Evolutionary conservation across 192 early-diverging fungal genomes (phyloP).

Genomic region (Coemansia umbellata): DNA sequence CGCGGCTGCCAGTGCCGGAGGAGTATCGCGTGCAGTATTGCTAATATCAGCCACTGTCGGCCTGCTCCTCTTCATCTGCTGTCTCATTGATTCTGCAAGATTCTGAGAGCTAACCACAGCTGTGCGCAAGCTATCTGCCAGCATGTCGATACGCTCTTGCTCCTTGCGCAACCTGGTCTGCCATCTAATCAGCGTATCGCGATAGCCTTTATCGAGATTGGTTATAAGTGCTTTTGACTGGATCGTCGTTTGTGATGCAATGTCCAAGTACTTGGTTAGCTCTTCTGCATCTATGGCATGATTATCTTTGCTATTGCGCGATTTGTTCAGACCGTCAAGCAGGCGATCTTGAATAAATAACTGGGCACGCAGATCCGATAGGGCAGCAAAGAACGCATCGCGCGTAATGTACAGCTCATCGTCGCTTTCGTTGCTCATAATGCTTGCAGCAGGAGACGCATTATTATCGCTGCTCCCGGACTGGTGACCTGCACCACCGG

Average conservation of each 20-base stretch:
- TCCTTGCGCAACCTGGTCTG: conserved; percentile 29
- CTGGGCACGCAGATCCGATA: conserved; percentile 57
- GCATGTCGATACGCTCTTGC: conserved; percentile 51
- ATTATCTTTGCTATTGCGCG: conserved; percentile 14
- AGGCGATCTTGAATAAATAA: conserved; percentile 58
- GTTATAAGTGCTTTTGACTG: conserved; percentile 27
- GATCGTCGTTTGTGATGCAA: conserved; percentile 24
- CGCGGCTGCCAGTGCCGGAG: conserved; percentile 11
- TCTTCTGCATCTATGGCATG: conserved; percentile 14
- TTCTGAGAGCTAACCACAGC: conserved; percentile 46
- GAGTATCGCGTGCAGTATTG: background rate
- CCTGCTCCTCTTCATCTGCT: conserved; percentile 10
- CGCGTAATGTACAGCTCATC: conserved; percentile 45
- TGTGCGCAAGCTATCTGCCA: conserved; percentile 47
- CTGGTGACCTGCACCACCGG: conserved; percentile 6
- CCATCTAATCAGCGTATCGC: conserved; percentile 28
- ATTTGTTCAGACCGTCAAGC: conserved; percentile 46
- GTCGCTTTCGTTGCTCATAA: conserved; percentile 45
- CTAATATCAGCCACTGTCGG: background rate
- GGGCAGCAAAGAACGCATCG: conserved; percentile 43
- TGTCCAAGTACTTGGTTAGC: conserved; percentile 18
- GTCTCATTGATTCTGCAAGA: conserved; percentile 23
- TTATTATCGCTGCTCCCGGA: conserved; percentile 1
- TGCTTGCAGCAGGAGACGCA: conserved; percentile 16
- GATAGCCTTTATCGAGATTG: conserved; percentile 22